These are phyloP conservation scores for Pleurotus salmoneostramineus DNA, from an alignment of 768 basidiomycete species.

Conservation along the genomic window DNA sequence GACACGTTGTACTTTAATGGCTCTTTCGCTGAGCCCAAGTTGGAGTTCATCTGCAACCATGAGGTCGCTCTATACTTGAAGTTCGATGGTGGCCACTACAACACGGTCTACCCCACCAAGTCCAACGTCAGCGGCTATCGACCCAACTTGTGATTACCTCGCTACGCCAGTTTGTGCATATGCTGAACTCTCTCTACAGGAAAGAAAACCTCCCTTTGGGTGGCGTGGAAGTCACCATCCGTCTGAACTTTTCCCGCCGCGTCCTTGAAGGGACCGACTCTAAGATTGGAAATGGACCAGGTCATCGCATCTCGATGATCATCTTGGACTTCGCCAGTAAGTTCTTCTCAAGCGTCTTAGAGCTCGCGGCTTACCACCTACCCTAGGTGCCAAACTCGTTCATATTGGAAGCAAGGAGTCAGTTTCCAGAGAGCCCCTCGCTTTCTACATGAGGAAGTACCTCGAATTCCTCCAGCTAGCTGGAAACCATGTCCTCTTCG, in stretches of 20 bases:
- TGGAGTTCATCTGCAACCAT: constrained; percentile 20
- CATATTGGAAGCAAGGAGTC: not conserved
- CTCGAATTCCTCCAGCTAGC: constrained; percentile 15
- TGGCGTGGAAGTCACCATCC: constrained; percentile 8
- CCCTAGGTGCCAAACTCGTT: not conserved
- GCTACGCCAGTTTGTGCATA: not conserved
- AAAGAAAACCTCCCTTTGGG: constrained; percentile 5
- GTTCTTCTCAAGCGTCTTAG: not conserved
- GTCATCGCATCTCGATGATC: constrained; percentile 7
- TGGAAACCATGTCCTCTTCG: constrained; percentile 17
- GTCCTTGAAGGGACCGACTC: constrained; percentile 4
- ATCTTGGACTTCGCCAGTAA: constrained; percentile 12
- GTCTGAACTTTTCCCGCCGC: constrained; percentile 6
- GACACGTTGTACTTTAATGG: constrained; percentile 14
- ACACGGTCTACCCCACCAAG: constrained; percentile 1
- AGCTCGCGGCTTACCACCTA: not conserved
- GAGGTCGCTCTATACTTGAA: constrained; percentile 15
- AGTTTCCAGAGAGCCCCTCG: constrained; percentile 3
- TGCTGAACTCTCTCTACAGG: not conserved
- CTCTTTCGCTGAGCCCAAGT: constrained; percentile 13
- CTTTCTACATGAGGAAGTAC: constrained; percentile 16
- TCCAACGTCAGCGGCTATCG: constrained; percentile 5
- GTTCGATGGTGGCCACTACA: constrained; percentile 15
- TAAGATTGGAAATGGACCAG: constrained; percentile 8
- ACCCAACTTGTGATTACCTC: not conserved